These are phyloP conservation scores for Medicago arabica DNA, from an alignment of 306 rosid genomes.

Conservation along the genomic window DNA sequence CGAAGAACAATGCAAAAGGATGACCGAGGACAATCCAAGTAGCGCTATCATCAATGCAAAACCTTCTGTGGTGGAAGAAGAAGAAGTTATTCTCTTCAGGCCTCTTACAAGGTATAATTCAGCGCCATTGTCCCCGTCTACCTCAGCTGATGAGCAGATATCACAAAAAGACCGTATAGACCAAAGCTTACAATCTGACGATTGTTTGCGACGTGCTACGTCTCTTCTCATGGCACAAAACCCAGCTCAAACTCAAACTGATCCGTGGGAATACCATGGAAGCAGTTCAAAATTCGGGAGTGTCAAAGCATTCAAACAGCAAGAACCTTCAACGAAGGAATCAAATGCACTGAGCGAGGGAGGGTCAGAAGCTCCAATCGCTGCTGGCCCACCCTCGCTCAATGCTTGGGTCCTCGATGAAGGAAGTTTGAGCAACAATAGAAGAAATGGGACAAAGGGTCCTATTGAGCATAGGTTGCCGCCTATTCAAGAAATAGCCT, in stretches of 20 bases:
- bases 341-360: slow-evolving; percentile 21
- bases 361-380: slow-evolving; percentile 51
- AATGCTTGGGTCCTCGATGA: slow-evolving; percentile 84
- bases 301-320: slow-evolving; percentile 51
- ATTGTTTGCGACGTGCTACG: slow-evolving; percentile 84
- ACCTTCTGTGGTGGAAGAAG: slow-evolving; percentile 63
- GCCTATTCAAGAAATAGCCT: slow-evolving; percentile 71
- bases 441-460: slow-evolving; percentile 52
- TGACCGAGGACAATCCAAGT: slow-evolving; percentile 33
- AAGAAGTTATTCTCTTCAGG: slow-evolving; percentile 92
- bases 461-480: slow-evolving; percentile 51
- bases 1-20: slow-evolving; percentile 42
- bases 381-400: slow-evolving; percentile 92
- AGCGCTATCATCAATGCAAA: slow-evolving; percentile 44
- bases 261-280: slow-evolving; percentile 58
- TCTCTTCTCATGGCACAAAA: slow-evolving; percentile 88
- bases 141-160: slow-evolving; percentile 39
- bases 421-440: slow-evolving; percentile 53
- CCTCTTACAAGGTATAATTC: slow-evolving; percentile 86
- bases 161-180: slow-evolving; percentile 57
- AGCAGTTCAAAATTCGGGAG: slow-evolving; percentile 49
- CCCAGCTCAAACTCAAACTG: slow-evolving; percentile 52
- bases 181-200: slow-evolving; percentile 59
- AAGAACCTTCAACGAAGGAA: slow-evolving; percentile 56
- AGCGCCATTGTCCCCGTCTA: slow-evolving; percentile 62